phyloP scores from a whole-genome alignment of 2,329 filamentous ascomycete species.

The Dendrostoma leiphaemia region DNA sequence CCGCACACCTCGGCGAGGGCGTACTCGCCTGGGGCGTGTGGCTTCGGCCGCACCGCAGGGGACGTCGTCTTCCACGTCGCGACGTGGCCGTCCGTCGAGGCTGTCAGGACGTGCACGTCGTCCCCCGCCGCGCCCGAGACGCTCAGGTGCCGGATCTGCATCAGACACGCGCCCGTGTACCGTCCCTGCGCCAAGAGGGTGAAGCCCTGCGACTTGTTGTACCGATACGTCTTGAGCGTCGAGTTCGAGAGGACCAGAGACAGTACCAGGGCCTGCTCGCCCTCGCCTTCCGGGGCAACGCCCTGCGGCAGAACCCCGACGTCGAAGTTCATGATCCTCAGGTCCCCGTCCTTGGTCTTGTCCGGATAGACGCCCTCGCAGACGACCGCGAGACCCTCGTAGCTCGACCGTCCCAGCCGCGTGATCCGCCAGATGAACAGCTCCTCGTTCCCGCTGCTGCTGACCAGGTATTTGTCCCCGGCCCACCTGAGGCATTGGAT shows the following conservation, averaged over 20 bases:
- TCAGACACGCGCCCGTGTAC: conserved; percentile 75
- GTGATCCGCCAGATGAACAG: conserved; percentile 79
- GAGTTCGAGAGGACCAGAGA: conserved; percentile 84
- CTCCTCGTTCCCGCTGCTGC: conserved; percentile 84
- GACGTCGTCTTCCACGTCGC: conserved; percentile 50
- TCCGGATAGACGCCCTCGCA: conserved; percentile 56
- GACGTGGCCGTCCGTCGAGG: conserved; percentile 79
- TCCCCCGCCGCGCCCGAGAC: conserved; percentile 20
- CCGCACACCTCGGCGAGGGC: conserved; percentile 33
- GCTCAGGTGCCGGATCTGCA: conserved; percentile 53
- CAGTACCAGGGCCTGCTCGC: conserved; percentile 49
- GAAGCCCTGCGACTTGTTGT: conserved; percentile 42
- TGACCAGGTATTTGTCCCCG: conserved; percentile 71
- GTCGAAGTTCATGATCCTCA: conserved; percentile 81
- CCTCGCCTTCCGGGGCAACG: neutral
- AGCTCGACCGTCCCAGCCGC: conserved; percentile 44
- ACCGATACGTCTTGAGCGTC: conserved; percentile 61
- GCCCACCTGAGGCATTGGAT: conserved; percentile 81
- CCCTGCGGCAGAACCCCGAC: conserved; percentile 31
- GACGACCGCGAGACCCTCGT: conserved; percentile 51
- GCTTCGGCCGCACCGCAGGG: neutral
- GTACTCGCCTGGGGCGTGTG: too few relatives aligned
- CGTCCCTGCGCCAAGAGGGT: conserved; percentile 48
- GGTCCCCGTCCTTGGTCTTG: conserved; percentile 55
- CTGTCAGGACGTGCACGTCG: conserved; percentile 58